Conservation (phyloP, 2,329 filamentous ascomycete species). For the Reticulascus tulasneorum region DNA sequence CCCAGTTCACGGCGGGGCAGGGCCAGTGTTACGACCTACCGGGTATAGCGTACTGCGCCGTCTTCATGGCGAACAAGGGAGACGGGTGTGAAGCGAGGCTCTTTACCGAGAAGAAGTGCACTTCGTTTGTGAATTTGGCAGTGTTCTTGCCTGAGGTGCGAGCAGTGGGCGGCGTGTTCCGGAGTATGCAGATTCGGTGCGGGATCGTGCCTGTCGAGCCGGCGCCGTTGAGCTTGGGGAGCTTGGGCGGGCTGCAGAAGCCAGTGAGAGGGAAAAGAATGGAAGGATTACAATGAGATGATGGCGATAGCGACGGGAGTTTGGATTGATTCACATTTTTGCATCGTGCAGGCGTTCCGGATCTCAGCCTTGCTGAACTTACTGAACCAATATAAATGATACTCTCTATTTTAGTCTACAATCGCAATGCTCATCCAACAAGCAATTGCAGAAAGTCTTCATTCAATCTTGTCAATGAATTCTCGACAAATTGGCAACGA, state of each 20-base stretch:
- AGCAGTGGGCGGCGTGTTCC: conserved; percentile 9
- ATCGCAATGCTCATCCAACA: too few species aligned
- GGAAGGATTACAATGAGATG: too few species aligned
- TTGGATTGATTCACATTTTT: too few species aligned
- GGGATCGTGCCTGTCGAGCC: conserved; percentile 9
- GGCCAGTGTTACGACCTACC: conserved; percentile 12
- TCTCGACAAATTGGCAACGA: too few species aligned
- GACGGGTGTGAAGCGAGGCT: conserved; percentile 12
- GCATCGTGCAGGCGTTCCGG: too few species aligned
- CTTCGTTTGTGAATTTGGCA: conserved; percentile 6
- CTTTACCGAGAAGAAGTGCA: conserved; percentile 8
- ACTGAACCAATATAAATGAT: too few species aligned
- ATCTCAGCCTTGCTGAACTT: too few species aligned
- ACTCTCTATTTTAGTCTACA: too few species aligned
- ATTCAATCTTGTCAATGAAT: too few species aligned
- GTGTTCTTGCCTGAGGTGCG: conserved; percentile 9
- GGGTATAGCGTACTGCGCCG: conserved; percentile 7
- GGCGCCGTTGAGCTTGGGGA: conserved; percentile 7
- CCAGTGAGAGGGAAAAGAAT: conserved; percentile 2
- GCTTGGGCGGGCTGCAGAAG: conserved; percentile 7
- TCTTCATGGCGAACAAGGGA: conserved; percentile 10
- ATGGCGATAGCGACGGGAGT: too few species aligned
- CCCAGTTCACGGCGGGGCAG: conserved; percentile 1
- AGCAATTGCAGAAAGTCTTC: too few species aligned
- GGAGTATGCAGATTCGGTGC: conserved; percentile 10